A percentile compares a stretch with the other conserved stretches of the same genome.
Conservation (phyloP, 805 yeast species). For the Zygosaccharomyces lentus region DNA sequence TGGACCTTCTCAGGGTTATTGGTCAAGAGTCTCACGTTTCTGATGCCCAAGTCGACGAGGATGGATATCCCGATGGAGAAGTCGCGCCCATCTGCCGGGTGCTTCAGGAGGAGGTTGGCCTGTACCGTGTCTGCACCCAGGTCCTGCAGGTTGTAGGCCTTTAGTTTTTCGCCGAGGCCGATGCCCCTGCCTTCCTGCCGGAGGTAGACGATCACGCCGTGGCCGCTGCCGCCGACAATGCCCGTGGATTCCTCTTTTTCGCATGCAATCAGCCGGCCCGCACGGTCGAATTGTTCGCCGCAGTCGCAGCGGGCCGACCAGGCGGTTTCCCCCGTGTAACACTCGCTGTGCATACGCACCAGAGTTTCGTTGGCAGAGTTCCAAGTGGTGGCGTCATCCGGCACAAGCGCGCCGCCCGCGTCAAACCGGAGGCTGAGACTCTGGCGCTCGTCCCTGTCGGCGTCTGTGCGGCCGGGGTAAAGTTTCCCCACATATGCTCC, state of each 20-base stretch:
- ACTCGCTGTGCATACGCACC: conserved; percentile 92
- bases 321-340: conserved; percentile 98
- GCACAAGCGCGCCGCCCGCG: conserved; percentile 24
- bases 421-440: conserved; percentile 42
- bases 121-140: conserved; percentile 98
- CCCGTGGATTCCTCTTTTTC: conserved; percentile 27
- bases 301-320: conserved; percentile 99
- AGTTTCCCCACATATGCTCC: conserved; percentile 94
- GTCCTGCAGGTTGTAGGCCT: conserved; percentile 95
- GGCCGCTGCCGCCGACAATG: conserved; percentile 59
- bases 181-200: conserved; percentile 99
- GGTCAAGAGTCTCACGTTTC: conserved; percentile 71
- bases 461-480: conserved; percentile 75
- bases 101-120: conserved; percentile 86
- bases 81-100: conserved; percentile 97
- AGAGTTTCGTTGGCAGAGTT: conserved; percentile 41
- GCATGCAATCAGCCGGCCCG: conserved; percentile 75
- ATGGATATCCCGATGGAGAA: conserved; percentile 94
- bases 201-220: conserved; percentile 90
- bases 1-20: conserved; percentile 94
- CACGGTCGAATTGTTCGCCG: conserved; percentile 98
- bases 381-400: conserved; percentile 27
- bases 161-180: conserved; percentile 95
- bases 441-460: conserved; percentile 54
- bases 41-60: conserved; percentile 71